Conservation (phyloP, 441 rosid species). For the Erodium texanum region DNA sequence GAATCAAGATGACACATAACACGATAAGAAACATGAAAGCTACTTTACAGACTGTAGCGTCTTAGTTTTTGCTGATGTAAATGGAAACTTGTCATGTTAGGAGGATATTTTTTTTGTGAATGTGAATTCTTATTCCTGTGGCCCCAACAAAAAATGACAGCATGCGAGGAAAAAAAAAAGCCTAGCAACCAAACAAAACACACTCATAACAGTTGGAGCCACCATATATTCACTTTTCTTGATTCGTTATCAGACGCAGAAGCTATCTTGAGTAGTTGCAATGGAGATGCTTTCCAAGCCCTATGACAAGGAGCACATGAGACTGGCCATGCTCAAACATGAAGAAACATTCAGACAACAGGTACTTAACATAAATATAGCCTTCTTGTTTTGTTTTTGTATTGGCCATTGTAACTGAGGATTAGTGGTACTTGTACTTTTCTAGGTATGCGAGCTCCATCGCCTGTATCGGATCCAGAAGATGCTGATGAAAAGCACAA, state of each 20-base stretch:
- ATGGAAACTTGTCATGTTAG: background rate
- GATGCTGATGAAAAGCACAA: slow-evolving; percentile 56
- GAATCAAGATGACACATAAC: no score
- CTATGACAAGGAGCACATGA: slow-evolving; percentile 64
- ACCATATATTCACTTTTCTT: background rate
- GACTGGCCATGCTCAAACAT: slow-evolving; percentile 84
- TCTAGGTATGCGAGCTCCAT: slow-evolving; percentile 82
- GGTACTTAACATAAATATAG: slow-evolving; percentile 30
- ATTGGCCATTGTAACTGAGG: no score
- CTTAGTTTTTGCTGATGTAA: background rate
- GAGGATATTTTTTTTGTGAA: background rate
- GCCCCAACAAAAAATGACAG: background rate
- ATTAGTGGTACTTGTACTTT: background rate
- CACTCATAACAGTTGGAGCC: no score
- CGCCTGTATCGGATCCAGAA: slow-evolving; percentile 78
- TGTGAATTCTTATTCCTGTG: background rate
- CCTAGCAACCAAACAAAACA: no score
- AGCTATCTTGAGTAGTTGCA: no score
- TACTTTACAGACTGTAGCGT: no score
- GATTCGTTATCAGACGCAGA: background rate
- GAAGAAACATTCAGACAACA: slow-evolving; percentile 95
- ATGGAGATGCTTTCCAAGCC: no score
- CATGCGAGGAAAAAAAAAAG: background rate
- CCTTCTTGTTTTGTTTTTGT: no score
- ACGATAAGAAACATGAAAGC: no score